Base-by-base conservation (phyloP, 192 early-diverging fungal genomes). In the Entomortierella parvispora region DNA sequence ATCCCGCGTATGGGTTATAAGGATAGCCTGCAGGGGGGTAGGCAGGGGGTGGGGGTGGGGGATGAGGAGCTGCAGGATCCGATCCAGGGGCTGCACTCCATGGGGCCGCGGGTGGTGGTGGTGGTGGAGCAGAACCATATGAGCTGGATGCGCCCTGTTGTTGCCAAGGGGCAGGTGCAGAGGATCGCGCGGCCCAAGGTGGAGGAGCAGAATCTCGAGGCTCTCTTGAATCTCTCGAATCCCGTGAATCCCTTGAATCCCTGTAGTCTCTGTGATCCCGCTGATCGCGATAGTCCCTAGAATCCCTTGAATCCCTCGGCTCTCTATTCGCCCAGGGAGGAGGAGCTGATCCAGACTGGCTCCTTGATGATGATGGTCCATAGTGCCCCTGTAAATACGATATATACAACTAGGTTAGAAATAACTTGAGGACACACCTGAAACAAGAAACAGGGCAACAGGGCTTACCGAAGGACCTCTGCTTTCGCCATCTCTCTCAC, bases 91-190 rank as follows among this genome's bases (percentile, higher is more conserved):
- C 32, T 32, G 37, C 37, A 40, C 25, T 65, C 62, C 70, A 72
- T 15, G 62, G 64, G 42, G 47, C 23, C 32, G 63, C 45, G n/a
- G 71, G 23, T 28, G 62, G 10, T 28, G 62, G 23, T 22, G 63
- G 47, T 15, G 79, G 79, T 2, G 68, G 68, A 25, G 80, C 58
- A 23, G 80, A 64, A 55, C 71, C 76, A 47, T 57, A 55, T 33
- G 80, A 64, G 53, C 71, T 69, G 40, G 58, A 55, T 33, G 70
- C 62, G 6, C 62, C 71, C 49, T 75, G 78, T 29, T 82, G 79
- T 8, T 71, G 65, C 77, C 70, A 80, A 53, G 81, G 70, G 20
- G 81, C 57, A 33, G 76, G 62, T 48, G 45, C 56, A 14, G 70
- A 40, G 18, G 77, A 32, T 18, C 53, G 55, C 14, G 68, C 54